Evolutionary conservation across 306 rosid species (phyloP).

Genomic region (Prunus mume): DNA sequence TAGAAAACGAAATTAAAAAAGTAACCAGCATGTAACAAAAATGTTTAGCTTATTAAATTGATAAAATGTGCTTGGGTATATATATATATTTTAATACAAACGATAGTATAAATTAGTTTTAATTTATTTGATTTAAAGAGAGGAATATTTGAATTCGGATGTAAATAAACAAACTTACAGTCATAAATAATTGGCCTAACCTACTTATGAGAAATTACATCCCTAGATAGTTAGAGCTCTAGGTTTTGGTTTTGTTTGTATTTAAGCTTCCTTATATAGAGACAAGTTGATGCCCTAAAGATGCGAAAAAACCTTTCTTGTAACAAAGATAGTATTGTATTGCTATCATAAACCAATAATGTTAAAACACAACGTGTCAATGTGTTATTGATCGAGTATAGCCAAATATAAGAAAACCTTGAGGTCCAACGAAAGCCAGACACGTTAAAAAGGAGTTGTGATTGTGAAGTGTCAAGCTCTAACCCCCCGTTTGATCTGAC

Average conservation of each 20-base stretch:
- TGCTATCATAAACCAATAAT: no score
- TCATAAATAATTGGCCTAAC: no score
- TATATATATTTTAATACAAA: no score
- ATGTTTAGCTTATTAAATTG: background rate
- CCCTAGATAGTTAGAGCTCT: background rate
- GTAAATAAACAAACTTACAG: no score
- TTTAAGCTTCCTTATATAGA: background rate
- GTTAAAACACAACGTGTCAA: rapidly evolving
- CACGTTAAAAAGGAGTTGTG: background rate
- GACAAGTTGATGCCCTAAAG: background rate
- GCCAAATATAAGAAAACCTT: no score
- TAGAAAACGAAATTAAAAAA: background rate
- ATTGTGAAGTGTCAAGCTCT: background rate
- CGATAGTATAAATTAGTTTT: no score
- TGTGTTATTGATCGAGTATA: no score
- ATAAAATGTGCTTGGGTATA: background rate
- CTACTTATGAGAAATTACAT: no score
- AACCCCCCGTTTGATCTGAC: background rate
- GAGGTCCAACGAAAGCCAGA: background rate
- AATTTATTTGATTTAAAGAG: no score
- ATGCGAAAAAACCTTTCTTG: background rate
- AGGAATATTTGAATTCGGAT: no score
- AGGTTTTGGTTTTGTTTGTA: background rate
- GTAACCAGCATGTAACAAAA: background rate
- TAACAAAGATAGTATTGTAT: background rate